Evolutionary conservation across 2,329 filamentous ascomycete species (phyloP).

Genomic region (Hortaea werneckii): DNA sequence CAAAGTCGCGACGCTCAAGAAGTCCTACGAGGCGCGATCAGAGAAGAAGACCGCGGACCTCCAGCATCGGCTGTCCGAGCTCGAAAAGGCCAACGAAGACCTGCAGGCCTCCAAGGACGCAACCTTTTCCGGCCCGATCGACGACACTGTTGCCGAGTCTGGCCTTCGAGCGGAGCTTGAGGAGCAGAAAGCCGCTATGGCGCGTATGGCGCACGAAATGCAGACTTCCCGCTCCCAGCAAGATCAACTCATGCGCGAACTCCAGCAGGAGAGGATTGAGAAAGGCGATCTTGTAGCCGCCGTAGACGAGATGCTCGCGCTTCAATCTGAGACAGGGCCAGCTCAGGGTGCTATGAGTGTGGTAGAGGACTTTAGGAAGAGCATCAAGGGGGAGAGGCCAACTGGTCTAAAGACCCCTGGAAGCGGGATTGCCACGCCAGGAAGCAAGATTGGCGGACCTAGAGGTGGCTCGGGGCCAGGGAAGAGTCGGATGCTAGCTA

Average conservation of each 20-base stretch:
- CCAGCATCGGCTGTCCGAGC: constrained; percentile 58
- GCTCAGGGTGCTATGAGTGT: constrained; percentile 21
- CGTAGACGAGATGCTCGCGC: constrained; percentile 73
- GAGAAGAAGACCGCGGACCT: constrained; percentile 79
- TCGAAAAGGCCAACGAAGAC: constrained; percentile 64
- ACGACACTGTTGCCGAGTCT: constrained; percentile 13
- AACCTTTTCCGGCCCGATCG: constrained; percentile 48
- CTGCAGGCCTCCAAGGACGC: constrained; percentile 56
- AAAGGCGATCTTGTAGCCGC: constrained; percentile 74
- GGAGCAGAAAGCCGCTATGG: constrained; percentile 59
- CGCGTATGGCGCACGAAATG: constrained; percentile 65
- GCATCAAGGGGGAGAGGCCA: constrained; percentile 44
- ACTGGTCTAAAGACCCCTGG: constrained; percentile 48
- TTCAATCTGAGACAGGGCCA: constrained; percentile 37
- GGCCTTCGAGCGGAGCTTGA: constrained; percentile 43
- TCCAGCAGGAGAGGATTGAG: constrained; percentile 68
- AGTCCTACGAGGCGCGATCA: constrained; percentile 72
- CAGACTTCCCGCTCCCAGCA: constrained; percentile 57
- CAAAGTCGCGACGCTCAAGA: constrained; percentile 82
- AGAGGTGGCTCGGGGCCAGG: constrained; percentile 15
- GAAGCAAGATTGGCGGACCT: constrained; percentile 36
- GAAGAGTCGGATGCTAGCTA: constrained; percentile 69
- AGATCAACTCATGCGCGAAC: constrained; percentile 58
- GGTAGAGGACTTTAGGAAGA: constrained; percentile 44
- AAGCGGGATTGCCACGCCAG: constrained; percentile 26